Conservation (phyloP, 2,329 filamentous ascomycete genomes). For the Hypoxylon sp. region DNA sequence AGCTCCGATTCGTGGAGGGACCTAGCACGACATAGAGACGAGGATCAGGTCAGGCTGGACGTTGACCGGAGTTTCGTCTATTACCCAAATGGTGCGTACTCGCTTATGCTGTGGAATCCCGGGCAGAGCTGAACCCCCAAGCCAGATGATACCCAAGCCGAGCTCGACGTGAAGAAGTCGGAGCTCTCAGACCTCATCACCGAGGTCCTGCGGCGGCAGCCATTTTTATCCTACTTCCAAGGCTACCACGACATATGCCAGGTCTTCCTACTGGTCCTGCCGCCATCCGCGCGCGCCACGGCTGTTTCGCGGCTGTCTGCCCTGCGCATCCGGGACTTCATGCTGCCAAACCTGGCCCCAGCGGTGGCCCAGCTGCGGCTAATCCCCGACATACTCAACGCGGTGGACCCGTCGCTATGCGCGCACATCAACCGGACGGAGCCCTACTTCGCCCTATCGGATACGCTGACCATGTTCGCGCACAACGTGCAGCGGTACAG, state of each 20-base stretch:
- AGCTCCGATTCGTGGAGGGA: conserved; percentile 59
- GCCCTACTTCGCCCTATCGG: conserved; percentile 93
- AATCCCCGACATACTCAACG: conserved; percentile 80
- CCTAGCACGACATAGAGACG: conserved; percentile 82
- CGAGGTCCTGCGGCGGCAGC: conserved; percentile 79
- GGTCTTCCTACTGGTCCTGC: conserved; percentile 88
- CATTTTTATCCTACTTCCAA: conserved; percentile 94
- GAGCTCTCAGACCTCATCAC: conserved; percentile 84
- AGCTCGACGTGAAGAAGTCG: conserved; percentile 74
- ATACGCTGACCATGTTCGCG: conserved; percentile 93
- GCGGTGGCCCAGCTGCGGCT: conserved; percentile 86
- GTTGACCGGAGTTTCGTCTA: conserved; percentile 97
- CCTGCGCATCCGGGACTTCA: conserved; percentile 94
- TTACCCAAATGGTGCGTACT: conserved; percentile 79
- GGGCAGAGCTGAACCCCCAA: conserved; percentile 7
- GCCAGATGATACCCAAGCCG: conserved; percentile 71
- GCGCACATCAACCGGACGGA: conserved; percentile 78
- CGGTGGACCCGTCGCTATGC: conserved; percentile 75
- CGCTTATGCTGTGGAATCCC: not conserved
- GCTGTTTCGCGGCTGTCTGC: conserved; percentile 84
- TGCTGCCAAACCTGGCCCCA: conserved; percentile 87
- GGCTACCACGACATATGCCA: conserved; percentile 99
- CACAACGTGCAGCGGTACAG: conserved; percentile 92
- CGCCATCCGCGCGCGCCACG: conserved; percentile 64
- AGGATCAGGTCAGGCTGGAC: conserved; percentile 90